A percentile compares a stretch with the other conserved stretches of the same genome.
phyloP scores from a whole-genome alignment of 768 basidiomycete genomes.

The Amyloporia xantha region DNA sequence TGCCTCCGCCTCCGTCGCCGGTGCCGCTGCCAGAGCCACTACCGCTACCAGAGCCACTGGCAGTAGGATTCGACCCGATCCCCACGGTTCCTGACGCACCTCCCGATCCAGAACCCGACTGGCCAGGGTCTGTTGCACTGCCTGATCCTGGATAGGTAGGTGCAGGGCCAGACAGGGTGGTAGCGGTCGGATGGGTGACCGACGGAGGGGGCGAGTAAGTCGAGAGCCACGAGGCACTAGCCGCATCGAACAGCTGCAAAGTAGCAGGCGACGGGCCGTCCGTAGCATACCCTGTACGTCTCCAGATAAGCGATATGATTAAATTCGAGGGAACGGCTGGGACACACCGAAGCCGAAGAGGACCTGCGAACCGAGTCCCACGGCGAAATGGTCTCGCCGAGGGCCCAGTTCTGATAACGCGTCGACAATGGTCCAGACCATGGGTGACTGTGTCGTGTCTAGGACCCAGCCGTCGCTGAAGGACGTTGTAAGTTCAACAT shows the following conservation, averaged over 20 bases:
- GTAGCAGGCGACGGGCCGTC: conserved; percentile 45
- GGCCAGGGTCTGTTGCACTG: conserved; percentile 5
- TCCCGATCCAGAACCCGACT: not conserved
- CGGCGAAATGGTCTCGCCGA: conserved; percentile 70
- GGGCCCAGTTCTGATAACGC: conserved; percentile 52
- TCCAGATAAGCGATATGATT: not conserved
- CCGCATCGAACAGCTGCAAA: conserved; percentile 46
- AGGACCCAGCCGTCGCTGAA: conserved; percentile 67
- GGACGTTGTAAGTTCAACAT: conserved; percentile 42
- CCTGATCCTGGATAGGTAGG: conserved; percentile 11
- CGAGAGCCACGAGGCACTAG: conserved; percentile 29
- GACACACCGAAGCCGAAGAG: conserved; percentile 74
- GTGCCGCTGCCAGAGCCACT: conserved; percentile 3
- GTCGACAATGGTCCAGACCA: conserved; percentile 51
- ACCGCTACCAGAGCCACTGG: conserved; percentile 10
- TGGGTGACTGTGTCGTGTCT: conserved; percentile 46
- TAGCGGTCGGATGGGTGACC: conserved; percentile 19
- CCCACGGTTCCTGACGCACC: conserved; percentile 7
- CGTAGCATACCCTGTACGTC: conserved; percentile 25
- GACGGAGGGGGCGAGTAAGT: conserved; percentile 31
- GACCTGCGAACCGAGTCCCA: conserved; percentile 51
- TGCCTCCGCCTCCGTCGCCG: conserved; percentile 12
- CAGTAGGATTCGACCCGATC: conserved; percentile 7
- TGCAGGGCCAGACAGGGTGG: conserved; percentile 20
- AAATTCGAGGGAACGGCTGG: not conserved